These are phyloP conservation scores for Quillaja saponaria DNA, from an alignment of 306 rosid genomes.

Conservation along the genomic window DNA sequence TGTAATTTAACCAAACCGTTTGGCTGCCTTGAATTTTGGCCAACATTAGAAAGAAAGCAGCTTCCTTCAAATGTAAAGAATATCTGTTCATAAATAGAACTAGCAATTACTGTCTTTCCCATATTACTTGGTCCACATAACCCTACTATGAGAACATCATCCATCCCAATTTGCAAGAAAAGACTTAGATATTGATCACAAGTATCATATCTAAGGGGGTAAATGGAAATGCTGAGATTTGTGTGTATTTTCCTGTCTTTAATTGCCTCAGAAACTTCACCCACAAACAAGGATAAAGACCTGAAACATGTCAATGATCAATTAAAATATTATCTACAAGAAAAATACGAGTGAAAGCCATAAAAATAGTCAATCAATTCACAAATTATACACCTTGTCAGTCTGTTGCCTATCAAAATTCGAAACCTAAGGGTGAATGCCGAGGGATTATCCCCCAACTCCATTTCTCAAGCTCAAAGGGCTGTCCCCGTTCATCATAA, in stretches of 20 bases:
- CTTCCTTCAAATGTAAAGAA: conserved; percentile 22
- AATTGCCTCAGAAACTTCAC: conserved; percentile 4
- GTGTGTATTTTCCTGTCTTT: conserved; percentile 4
- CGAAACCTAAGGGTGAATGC: too few species aligned
- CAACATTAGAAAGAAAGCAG: conserved; percentile 10
- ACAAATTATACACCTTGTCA: too few species aligned
- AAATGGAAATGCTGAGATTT: conserved; percentile 16
- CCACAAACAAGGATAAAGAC: conserved; percentile 7
- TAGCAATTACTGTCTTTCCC: conserved; percentile 31
- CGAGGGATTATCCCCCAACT: too few species aligned
- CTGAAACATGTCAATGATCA: neutral
- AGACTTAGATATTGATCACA: conserved; percentile 14
- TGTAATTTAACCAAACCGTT: conserved; percentile 3
- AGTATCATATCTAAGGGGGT: conserved; percentile 13
- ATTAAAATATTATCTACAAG: too few species aligned
- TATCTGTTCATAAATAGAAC: conserved; percentile 2
- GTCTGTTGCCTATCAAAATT: too few species aligned
- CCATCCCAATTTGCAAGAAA: conserved; percentile 18
- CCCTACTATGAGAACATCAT: conserved; percentile 13
- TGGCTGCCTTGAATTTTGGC: conserved; percentile 1
- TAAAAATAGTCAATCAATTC: too few species aligned
- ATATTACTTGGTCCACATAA: conserved; percentile 23
- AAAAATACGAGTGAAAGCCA: too few species aligned
- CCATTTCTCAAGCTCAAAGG: too few species aligned
- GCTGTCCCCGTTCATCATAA: too few species aligned